Base-by-base conservation (phyloP, 2,329 filamentous ascomycete genomes). In the Claviceps africana region DNA sequence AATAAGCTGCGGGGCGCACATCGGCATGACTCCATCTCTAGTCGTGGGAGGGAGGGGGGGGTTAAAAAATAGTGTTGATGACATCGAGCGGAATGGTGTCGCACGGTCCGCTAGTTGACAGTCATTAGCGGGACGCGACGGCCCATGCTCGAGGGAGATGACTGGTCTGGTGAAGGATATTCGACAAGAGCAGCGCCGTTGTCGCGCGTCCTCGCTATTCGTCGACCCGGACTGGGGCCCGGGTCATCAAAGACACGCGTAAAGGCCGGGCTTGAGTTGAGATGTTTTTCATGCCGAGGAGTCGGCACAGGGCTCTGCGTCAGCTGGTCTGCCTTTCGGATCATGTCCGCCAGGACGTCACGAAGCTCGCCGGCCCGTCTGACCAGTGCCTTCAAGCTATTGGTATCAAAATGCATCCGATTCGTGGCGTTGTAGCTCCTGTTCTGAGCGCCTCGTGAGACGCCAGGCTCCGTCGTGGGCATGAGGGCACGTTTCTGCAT, bases 241-340 rank as follows among this genome's bases (percentile, higher is more conserved):
- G 81, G 79, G 45, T 83, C 79, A 10, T 81, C 78, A 58, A 85
- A 85, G 39, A 85, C 79, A 25, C 78, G 70, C 2, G 79, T 84
- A 56, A 85, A 85, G 1, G 81, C 81, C n/a, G 81, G 81, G 59
- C 79, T 83, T 2, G 77, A 80, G 50, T 81, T 77, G 37, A 68
- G 64, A 25, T 68, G 66, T 9, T 70, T 67, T 44, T 68, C 67
- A 42, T 69, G 62, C 46, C 74, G 70, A 2, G 75, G 73, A 1
- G 76, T 80, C 30, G 70, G 65, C 9, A 70, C 71, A 2, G 79
- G 79, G 59, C 76, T 82, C 55, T 75, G 72, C 0, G 76, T 76
- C 48, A 79, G 70, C 30, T 78, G 72, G 58, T 85, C 81, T 40
- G 74, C 77, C 50, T 72, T 73, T 47, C 81, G 77, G 47, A 85